Percentiles rank a stretch among this genome's conserved stretches.
Conservation (phyloP, 352 stramenopile species). For the Phytophthora idaei region DNA sequence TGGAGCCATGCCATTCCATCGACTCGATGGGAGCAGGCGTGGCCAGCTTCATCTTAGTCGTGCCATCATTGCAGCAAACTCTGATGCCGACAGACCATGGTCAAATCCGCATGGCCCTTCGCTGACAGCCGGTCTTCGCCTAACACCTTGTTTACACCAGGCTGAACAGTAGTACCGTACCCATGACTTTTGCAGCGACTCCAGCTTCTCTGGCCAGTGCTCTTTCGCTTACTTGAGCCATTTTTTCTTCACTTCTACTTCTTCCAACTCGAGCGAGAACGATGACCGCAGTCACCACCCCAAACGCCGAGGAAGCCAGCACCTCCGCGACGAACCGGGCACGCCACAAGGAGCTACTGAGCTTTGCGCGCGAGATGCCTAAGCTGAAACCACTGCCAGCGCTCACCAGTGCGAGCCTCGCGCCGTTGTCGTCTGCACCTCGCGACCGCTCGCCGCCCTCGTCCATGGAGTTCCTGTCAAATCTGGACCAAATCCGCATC, state of each 20-base stretch:
- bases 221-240: conserved; percentile 9
- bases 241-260: conserved; percentile 17
- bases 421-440: conserved; percentile 16
- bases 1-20: neutral
- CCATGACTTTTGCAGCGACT: conserved; percentile 5
- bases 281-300: neutral
- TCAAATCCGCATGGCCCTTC: too few relatives aligned
- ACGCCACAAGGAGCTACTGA: conserved; percentile 19
- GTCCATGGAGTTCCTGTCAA: conserved; percentile 42
- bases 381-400: conserved; percentile 11
- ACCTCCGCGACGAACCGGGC: neutral
- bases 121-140: too few relatives aligned
- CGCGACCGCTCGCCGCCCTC: conserved; percentile 18
- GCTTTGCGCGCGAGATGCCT: neutral
- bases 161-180: conserved; percentile 13
- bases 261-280: neutral
- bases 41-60: neutral
- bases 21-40: neutral
- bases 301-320: neutral
- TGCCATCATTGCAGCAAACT: too few relatives aligned
- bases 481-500: conserved; percentile 47
- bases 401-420: conserved; percentile 16
- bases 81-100: too few relatives aligned
- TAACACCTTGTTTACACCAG: conserved; percentile 5
- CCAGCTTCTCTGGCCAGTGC: conserved; percentile 6